Evolutionary conservation across 2,329 filamentous ascomycete genomes (phyloP).

Genomic region (Fusarium metavorans): DNA sequence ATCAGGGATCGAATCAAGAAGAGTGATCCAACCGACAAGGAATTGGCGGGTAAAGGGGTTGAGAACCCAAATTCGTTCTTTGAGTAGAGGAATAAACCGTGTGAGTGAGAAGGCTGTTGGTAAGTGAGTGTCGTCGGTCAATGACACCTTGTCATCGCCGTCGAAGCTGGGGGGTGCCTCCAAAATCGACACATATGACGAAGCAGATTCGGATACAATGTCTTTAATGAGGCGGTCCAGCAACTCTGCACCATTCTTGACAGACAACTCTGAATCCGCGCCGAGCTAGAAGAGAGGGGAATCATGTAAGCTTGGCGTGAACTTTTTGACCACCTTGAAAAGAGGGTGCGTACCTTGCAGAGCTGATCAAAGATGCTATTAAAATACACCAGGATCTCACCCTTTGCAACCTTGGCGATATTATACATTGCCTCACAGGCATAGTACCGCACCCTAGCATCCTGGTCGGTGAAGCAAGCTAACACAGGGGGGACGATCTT

Average conservation of each 20-base stretch:
- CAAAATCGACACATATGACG: slow-evolving; percentile 92
- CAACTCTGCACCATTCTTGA: slow-evolving; percentile 97
- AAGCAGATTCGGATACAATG: slow-evolving; percentile 93
- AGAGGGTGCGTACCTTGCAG: slow-evolving; percentile 77
- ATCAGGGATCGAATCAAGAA: slow-evolving; percentile 96
- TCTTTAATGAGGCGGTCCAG: slow-evolving; percentile 96
- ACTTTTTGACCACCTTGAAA: not conserved
- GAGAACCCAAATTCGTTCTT: slow-evolving; percentile 93
- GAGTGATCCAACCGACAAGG: slow-evolving; percentile 93
- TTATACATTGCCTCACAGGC: slow-evolving; percentile 99
- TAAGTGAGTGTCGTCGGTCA: slow-evolving; percentile 62
- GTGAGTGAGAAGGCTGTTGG: slow-evolving; percentile 93
- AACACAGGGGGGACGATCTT: slow-evolving; percentile 96
- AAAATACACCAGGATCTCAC: slow-evolving; percentile 96
- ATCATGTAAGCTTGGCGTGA: not conserved
- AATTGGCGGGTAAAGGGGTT: slow-evolving; percentile 97
- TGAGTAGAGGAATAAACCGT: slow-evolving; percentile 90
- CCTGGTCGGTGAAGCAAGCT: slow-evolving; percentile 97
- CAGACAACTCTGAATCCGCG: slow-evolving; percentile 94
- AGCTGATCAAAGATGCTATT: slow-evolving; percentile 98
- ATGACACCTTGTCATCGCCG: slow-evolving; percentile 60
- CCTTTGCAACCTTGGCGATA: slow-evolving; percentile 98
- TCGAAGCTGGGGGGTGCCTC: slow-evolving; percentile 65
- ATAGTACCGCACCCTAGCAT: slow-evolving; percentile 97
- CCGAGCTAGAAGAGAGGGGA: slow-evolving; percentile 72